Base-by-base conservation (phyloP, 352 stramenopile genomes). In the Phytopythium boreale region DNA sequence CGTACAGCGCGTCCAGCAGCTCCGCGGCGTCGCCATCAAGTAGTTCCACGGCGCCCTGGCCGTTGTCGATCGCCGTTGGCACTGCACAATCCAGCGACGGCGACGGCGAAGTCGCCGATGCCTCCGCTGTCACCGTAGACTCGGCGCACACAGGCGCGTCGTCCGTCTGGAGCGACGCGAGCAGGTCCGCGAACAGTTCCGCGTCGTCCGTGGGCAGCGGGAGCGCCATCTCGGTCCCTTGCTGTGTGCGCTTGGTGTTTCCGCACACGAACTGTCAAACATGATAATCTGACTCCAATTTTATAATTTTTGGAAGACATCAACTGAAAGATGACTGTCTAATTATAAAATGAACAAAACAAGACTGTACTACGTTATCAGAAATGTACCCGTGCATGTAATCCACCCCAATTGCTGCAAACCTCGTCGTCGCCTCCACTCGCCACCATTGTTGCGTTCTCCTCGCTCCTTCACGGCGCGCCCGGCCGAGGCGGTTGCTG, bases 1-100 rank as follows among this genome's bases (percentile, higher is more conserved):
- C 39, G 26, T 72, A 49, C 31, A 77, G 59, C n/a, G 59, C 61
- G 47, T 75, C 67, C 47, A 77, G 55, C 58, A 77, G 61, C 14
- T 39, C 67, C 2, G 60, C 63, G 39, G 69, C 67, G 12, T 65
- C 56, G 57, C 65, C 67, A n/a, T 72, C 60, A 0, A 58, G 27
- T 20, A 44, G 19, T 19, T 58, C 52, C 36, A 24, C 15, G 3
- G 4, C 29, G 29, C 29, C 29, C 50, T 37, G 15, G 20, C 34
- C 26, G 10, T 24, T 6, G 34, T 12, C 17, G 11, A 11, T 15
- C 36, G 5, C 52, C 7, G 29, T 19, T 17, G 20, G 7, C 27
- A 17, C n/a, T 37, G 29, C 10, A 37, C 26, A 17, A 19, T 56
- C 14, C 7, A 56, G 39, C 39, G 39, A 11, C 44, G n/a, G n/a